phyloP scores from a whole-genome alignment of 2,329 filamentous ascomycete species.

The Exophiala alcalophila region DNA sequence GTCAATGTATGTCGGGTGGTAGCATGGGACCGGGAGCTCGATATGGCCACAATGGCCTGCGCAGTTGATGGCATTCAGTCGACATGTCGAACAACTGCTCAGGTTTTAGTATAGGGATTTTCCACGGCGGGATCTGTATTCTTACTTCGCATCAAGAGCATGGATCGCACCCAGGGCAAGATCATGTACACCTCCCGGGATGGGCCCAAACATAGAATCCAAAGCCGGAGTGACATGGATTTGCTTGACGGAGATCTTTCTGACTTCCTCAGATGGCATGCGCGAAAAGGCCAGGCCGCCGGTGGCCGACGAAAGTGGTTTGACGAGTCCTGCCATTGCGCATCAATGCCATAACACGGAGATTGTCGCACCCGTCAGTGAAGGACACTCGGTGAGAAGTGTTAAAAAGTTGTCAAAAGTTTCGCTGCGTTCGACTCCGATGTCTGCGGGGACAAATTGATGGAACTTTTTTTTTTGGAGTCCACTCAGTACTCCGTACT shows the following conservation, averaged over 20 bases:
- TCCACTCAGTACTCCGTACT: no score
- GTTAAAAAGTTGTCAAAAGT: no score
- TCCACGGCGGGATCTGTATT: neutral
- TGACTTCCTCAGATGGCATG: constrained; percentile 77
- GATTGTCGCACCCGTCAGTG: no score
- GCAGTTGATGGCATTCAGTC: constrained; percentile 74
- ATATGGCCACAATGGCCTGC: constrained; percentile 95
- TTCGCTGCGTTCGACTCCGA: no score
- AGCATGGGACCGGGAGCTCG: constrained; percentile 86
- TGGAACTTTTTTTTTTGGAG: no score
- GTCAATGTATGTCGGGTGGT: constrained; percentile 96
- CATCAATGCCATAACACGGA: constrained; percentile 18
- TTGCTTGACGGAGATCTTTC: constrained; percentile 83
- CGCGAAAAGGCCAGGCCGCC: constrained; percentile 87
- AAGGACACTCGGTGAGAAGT: no score
- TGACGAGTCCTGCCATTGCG: constrained; percentile 52
- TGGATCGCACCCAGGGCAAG: constrained; percentile 83
- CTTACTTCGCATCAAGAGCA: constrained; percentile 36
- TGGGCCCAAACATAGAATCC: constrained; percentile 82
- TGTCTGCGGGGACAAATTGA: no score
- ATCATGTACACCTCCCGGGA: constrained; percentile 89
- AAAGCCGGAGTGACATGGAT: constrained; percentile 95
- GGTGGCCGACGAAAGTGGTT: constrained; percentile 79
- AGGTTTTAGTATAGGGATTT: constrained; percentile 13
- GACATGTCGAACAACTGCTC: constrained; percentile 86